Base-by-base conservation (phyloP, 2,329 filamentous ascomycete genomes). In the Samsoniella hepiali region DNA sequence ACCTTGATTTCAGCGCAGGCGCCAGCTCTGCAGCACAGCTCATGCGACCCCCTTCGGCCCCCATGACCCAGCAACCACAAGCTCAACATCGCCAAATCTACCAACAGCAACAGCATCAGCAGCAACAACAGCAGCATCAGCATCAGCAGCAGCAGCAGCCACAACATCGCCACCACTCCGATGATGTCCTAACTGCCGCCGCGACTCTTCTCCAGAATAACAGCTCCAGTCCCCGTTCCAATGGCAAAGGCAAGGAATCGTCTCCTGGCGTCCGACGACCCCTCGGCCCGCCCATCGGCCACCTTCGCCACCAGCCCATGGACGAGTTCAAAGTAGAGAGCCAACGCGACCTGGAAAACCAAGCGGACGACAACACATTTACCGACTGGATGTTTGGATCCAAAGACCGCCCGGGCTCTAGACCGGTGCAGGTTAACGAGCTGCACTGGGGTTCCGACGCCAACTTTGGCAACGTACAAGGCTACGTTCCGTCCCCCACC, bases 391-490 rank as follows among this genome's bases (percentile, higher is more conserved):
- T 79, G 65, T 78, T 76, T 65, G 75, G 74, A 11, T 66, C 69
- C 9, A 72, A 72, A 29, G 68, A 72, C 15, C 69, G 68, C 50
- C 63, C 66, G 59, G 66, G 31, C 29, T 32, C 74, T 65, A 73
- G 74, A 64, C 74, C 74, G 69, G 74, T 74, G 42, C 75, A 71
- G 60, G 72, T 74, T 63, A 65, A 79, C 69, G 79, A 83, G 59
- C 78, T 89, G 51, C 83, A 84, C 65, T 91, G 86, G 84, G 89
- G 89, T 10, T 89, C 89, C 1, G 89, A 91, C 72, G 73, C 81
- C n/a, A 84, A 79, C 63, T 91, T 91, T 71, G 81, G 77, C 65
- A 74, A 76, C 29, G 72, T 80, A 6, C 83, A 85, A 68, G 50
- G 80, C n/a, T 91, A 88, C 68, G 76, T 84, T 7, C 83, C 87